Evolutionary conservation across 148 eudicot genomes (phyloP), one percentile per base, ranked within the genome.

Genomic region (Amaranthus hypochondriacus): DNA sequence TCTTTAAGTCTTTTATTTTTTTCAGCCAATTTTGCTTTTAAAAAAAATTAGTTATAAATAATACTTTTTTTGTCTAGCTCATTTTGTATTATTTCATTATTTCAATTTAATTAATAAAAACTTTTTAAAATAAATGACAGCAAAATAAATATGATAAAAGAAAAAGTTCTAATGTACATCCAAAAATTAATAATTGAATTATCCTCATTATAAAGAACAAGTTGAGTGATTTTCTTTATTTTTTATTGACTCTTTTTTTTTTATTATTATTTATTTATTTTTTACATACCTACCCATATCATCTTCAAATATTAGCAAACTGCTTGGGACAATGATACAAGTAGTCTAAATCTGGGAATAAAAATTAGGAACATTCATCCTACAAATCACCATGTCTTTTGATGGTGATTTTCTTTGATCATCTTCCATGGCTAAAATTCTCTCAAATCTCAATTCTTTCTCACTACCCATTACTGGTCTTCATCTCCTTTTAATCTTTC

Each of bases 401-500:
- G 75, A 78, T 83, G 86, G 86, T 78, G 86, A 84, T 78, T 62
- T 50, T 77, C 77, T 76, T 13, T 69, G 66, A 63, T 67, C 68
- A 18, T 76, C 73, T 65, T 76, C 81, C 66, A 87, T 85, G 90
- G 88, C 91, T 56, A 79, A 84, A 65, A n/a, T 44, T 42, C 56
- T 61, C 72, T 78, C 81, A 56, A 57, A 58, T 66, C 69, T 79
- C 42, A 82, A 80, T 66, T 72, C 80, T 66, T 51, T 78, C 61
- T 79, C 78, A 70, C 55, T 88, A 0, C 90, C 92, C 57, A 81
- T 88, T 13, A 81, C 89, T 54, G 86, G 75, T 18, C 83, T 88
- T 66, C 87, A 84, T 54, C 92, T 90, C 63, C 90, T 91, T 54
- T 87, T 89, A 66, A 83, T 91, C 73, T 81, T 86, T 48, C 91